Conservation (phyloP, 352 stramenopile species). For the Blastocystis sp. region DNA sequence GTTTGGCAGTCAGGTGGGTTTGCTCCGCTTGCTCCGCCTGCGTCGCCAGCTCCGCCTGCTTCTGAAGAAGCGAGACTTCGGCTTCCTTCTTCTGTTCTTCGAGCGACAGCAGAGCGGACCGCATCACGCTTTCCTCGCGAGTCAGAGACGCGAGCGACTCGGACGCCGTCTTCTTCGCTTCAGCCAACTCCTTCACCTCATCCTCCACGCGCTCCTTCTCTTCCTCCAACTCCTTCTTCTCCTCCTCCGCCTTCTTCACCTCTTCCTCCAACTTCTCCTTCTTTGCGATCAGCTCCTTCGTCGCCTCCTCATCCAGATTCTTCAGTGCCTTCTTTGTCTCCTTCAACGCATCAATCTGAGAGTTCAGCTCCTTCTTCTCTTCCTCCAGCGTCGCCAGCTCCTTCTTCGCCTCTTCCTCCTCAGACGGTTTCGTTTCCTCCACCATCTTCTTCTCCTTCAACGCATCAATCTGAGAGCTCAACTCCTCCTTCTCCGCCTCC, state of each 20-base stretch:
- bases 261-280: not conserved
- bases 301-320: not conserved
- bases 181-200: not conserved
- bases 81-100: too few species aligned
- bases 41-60: too few species aligned
- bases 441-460: not conserved
- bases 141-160: too few species aligned
- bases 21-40: too few species aligned
- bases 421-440: not conserved
- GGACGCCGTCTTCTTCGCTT: not conserved
- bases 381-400: not conserved
- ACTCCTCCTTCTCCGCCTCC: not conserved
- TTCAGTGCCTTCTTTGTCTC: not conserved
- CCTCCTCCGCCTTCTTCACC: not conserved
- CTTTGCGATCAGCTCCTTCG: not conserved
- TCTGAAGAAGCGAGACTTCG: too few species aligned
- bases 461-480: not conserved
- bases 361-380: not conserved
- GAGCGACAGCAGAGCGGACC: too few species aligned
- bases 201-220: not conserved
- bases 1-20: too few species aligned
- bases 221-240: not conserved
- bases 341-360: not conserved
- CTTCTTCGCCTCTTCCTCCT: slow-evolving; percentile 14
- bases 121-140: too few species aligned